Base-by-base conservation (phyloP, 352 stramenopile species). In the Globisporangium parvum region DNA sequence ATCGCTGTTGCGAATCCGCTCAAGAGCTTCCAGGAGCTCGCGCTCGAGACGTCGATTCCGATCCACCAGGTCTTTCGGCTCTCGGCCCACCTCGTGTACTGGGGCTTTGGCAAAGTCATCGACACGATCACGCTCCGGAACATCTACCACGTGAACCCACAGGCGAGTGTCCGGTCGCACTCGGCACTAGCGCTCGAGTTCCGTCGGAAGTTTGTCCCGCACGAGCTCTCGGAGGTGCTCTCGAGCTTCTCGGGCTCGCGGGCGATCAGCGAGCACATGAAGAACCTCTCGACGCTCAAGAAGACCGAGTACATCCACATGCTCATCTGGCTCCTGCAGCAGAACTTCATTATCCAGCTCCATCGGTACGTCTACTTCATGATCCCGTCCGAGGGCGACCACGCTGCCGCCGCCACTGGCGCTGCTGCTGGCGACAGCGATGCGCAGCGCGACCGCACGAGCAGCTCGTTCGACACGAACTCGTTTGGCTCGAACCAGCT, bases 291-390 rank as follows among this genome's bases (percentile, higher is more conserved):
- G 0, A 64, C 63, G 1, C 40, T 63, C 15, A 85, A 88, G 59
- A 93, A 95, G 53, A 75, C 81, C 31, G 80, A 93, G 77, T 93
- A 93, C 63, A 74, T 95, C 45, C 76, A 92, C 62, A 92, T 95
- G 71, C 70, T 95, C 50, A 80, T 93, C 33, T 95, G 85, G 85
- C 63, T 95, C 11, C 65, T 95, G n/a, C 77, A 93, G 54, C 71
- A 86, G 26, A 75, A 88, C 44, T 91, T 92, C 61, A 77, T 95
- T 52, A 66, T 87, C 31, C 85, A 95, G 60, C 54, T 95, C 35
- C 85, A 95, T 50, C 80, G 80, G 21, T 95, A 93, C 52, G 80
- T 95, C 10, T 91, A 93, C 47, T 89, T 95, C 60, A 88, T 95
- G 76, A 76, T 93, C 41, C 81, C 78, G 10, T 80, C 75, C 3